Base-by-base conservation (phyloP, 805 yeast species). In the Wickerhamiella sorbophila region DNA sequence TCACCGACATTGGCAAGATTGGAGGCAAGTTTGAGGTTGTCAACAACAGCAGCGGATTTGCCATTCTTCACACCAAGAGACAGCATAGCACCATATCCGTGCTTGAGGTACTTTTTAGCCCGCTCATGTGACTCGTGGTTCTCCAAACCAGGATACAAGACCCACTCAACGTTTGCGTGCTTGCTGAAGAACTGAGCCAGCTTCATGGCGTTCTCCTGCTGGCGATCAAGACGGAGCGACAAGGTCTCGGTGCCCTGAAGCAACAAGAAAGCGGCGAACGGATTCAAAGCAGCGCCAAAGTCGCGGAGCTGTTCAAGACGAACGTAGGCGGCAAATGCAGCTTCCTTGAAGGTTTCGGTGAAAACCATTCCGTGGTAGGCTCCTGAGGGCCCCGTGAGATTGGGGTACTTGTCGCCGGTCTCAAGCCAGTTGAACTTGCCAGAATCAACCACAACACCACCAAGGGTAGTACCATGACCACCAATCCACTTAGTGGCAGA, bases 401-500 rank as follows among this genome's bases (percentile, higher is more conserved):
- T 95, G 42, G 97, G 96, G 70, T 72, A 91, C 62, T 79, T 82
- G 56, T 24, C 38, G 19, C 20, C 38, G 31, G 21, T 24, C 21
- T 36, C 24, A 4, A 16, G 16, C 87, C 94, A 88, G 55, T 88
- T 93, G 71, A 88, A 88, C 39, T 81, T 87, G 52, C 96, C 95
- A 31, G 86, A 75, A 60, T 88, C 95, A 12, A 44, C 43, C 14
- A 44, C 38, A 41, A 79, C 82, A 69, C 97, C 97, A 41, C 81
- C 96, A 61, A 87, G 78, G 35, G 95, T 84, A 44, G 82, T 85
- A 58, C 97, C 96, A 59, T 87, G 96, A 45, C 96, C 97, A 49
- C 94, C 94, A 51, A 87, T 87, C 95, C 95, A 88, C 63, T 87
- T 87, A 45, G 97, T 87, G 42, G 95, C 95, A 47, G 95, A 86